These are phyloP conservation scores for Geranium brycei DNA, from an alignment of 345 rosid genomes.

Conservation along the genomic window DNA sequence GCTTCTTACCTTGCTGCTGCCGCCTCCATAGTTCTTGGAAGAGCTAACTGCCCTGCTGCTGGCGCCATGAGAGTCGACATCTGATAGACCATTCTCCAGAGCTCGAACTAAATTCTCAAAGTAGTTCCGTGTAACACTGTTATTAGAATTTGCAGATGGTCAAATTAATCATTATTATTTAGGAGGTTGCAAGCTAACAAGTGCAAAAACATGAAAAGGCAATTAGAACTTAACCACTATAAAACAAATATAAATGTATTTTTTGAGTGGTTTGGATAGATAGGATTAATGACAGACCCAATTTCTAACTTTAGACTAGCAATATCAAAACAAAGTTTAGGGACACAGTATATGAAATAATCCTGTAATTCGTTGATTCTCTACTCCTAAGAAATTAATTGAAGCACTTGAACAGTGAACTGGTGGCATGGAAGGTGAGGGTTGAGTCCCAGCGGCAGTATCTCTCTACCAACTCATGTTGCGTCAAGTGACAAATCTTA, in stretches of 20 bases:
- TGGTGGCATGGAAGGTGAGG: too few species aligned
- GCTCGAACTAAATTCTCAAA: slow-evolving; percentile 94
- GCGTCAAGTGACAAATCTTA: too few species aligned
- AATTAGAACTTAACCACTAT: not conserved
- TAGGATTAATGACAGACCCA: not conserved
- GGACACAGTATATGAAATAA: not conserved
- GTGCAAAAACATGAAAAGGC: too few species aligned
- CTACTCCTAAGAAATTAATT: not conserved
- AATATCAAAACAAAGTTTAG: not conserved
- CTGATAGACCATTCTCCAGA: slow-evolving; percentile 81
- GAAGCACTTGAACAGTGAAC: too few species aligned
- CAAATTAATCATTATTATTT: too few species aligned
- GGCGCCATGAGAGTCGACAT: slow-evolving; percentile 61
- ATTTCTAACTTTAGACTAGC: not conserved
- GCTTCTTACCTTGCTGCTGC: slow-evolving; percentile 43
- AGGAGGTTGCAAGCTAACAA: too few species aligned
- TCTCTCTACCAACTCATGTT: too few species aligned
- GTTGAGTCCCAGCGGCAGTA: too few species aligned
- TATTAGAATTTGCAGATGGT: not conserved
- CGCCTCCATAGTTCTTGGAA: slow-evolving; percentile 34
- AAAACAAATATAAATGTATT: too few species aligned
- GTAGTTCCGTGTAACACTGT: slow-evolving; percentile 87
- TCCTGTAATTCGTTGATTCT: not conserved
- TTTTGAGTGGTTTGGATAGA: not conserved
- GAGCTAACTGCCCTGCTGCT: slow-evolving; percentile 43